Conservation (phyloP, 2,329 filamentous ascomycete genomes). For the Beauveria caledonica region DNA sequence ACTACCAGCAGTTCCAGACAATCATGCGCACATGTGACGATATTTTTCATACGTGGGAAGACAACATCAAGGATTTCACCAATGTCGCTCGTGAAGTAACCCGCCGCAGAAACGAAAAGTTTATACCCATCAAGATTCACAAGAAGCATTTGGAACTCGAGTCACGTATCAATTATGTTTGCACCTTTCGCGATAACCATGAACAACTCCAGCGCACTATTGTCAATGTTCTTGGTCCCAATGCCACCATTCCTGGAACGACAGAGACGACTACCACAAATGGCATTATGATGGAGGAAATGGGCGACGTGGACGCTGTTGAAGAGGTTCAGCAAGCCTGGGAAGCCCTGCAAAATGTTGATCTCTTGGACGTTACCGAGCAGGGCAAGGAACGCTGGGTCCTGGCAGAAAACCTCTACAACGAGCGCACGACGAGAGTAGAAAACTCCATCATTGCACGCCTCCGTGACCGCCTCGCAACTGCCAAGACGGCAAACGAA, state of each 20-base stretch:
- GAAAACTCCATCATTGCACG: constrained; percentile 98
- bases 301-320: constrained; percentile 93
- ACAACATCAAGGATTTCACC: constrained; percentile 94
- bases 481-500: constrained; percentile 94
- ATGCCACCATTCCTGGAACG: constrained; percentile 47
- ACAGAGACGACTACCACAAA: constrained; percentile 45
- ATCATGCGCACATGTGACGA: constrained; percentile 77
- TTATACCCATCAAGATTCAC: constrained; percentile 94
- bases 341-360: constrained; percentile 86
- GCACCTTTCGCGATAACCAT: constrained; percentile 91
- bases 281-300: constrained; percentile 77
- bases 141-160: constrained; percentile 84
- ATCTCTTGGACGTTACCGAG: constrained; percentile 83
- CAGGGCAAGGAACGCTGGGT: constrained; percentile 91
- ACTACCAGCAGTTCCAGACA: constrained; percentile 80
- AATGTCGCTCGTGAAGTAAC: constrained; percentile 95
- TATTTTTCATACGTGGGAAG: constrained; percentile 91
- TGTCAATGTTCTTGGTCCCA: constrained; percentile 85
- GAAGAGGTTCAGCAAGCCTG: constrained; percentile 95
- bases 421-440: constrained; percentile 91
- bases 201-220: constrained; percentile 97
- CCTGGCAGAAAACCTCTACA: constrained; percentile 90
- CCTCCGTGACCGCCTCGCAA: constrained; percentile 83
- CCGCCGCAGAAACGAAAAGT: constrained; percentile 88
- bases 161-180: constrained; percentile 84